Percentiles rank a stretch among this genome's conserved stretches.
These are phyloP conservation scores for Hypoxylon sp. DNA, from an alignment of 2,329 filamentous ascomycete genomes.

Conservation along the genomic window DNA sequence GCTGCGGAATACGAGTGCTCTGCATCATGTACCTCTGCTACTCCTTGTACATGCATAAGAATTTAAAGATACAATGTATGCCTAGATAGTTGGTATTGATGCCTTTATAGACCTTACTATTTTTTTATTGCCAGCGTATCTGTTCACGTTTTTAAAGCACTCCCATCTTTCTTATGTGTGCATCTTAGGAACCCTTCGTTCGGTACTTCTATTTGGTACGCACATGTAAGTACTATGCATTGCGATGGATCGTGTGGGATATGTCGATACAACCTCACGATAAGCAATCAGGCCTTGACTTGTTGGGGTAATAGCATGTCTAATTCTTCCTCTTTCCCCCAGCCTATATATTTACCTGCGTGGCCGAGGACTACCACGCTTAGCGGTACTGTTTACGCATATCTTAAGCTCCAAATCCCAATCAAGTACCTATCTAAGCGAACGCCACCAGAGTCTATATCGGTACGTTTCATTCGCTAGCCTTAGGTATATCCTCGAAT, in stretches of 20 bases:
- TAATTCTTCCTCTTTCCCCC: slow-evolving; percentile 9
- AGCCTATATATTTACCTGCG: slow-evolving; percentile 8
- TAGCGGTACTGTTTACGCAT: slow-evolving; percentile 8
- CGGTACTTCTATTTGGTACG: too few species aligned
- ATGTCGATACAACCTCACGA: slow-evolving; percentile 28
- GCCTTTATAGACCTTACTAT: too few species aligned
- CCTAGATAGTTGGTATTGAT: too few species aligned
- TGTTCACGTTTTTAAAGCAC: too few species aligned
- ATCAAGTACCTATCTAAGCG: slow-evolving; percentile 2
- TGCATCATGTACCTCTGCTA: neutral
- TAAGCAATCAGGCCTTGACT: slow-evolving; percentile 24
- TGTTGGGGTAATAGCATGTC: slow-evolving; percentile 22
- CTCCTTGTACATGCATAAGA: neutral
- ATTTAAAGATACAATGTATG: too few species aligned
- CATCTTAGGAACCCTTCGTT: too few species aligned
- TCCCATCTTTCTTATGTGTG: too few species aligned
- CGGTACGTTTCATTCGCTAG: slow-evolving; percentile 1
- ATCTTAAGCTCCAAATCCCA: slow-evolving; percentile 4
- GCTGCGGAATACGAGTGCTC: slow-evolving; percentile 26
- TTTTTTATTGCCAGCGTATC: too few species aligned
- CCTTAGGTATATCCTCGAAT: slow-evolving; percentile 7
- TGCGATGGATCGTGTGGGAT: slow-evolving; percentile 10
- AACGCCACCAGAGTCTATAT: slow-evolving; percentile 13
- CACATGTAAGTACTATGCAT: neutral
- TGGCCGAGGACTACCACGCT: slow-evolving; percentile 11